phyloP scores from a whole-genome alignment of 2,329 filamentous ascomycete species.

The Fusarium poae region DNA sequence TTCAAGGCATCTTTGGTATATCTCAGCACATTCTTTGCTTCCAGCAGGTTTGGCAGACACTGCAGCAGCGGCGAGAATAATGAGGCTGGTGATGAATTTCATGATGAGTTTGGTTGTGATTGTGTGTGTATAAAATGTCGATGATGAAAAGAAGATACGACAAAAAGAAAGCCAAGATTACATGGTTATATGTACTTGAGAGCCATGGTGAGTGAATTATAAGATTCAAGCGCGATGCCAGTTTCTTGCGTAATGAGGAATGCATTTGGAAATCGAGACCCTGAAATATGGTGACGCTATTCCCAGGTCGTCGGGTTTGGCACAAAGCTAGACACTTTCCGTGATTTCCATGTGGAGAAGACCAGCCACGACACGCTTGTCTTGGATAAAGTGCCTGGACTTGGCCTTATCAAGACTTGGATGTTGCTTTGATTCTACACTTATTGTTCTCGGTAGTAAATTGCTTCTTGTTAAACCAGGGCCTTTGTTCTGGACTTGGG shows the following conservation, averaged over 20 bases:
- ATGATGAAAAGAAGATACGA: not conserved
- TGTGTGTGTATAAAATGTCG: not conserved
- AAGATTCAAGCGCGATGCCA: conserved; percentile 1
- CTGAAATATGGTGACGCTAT: conserved; percentile 9
- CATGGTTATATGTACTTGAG: not conserved
- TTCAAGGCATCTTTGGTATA: conserved; percentile 19
- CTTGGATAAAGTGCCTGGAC: not conserved
- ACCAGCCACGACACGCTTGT: conserved; percentile 1
- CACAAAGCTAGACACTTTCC: conserved; percentile 16
- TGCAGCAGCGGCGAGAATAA: not conserved
- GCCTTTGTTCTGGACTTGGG: not conserved
- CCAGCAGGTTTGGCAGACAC: not conserved
- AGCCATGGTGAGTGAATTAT: not conserved
- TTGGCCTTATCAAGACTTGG: not conserved
- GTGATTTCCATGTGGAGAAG: not conserved
- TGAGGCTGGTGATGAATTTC: conserved; percentile 5
- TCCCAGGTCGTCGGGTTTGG: conserved; percentile 8
- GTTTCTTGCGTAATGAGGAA: conserved; percentile 1
- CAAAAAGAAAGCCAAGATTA: fast-evolving
- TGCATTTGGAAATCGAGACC: conserved; percentile 21
- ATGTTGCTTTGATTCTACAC: not conserved
- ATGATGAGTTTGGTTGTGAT: not conserved
- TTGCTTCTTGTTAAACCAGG: not conserved
- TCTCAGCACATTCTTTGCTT: not conserved
- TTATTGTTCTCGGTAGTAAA: not conserved